phyloP scores from a whole-genome alignment of 768 basidiomycete species.

The Mycena maculata region DNA sequence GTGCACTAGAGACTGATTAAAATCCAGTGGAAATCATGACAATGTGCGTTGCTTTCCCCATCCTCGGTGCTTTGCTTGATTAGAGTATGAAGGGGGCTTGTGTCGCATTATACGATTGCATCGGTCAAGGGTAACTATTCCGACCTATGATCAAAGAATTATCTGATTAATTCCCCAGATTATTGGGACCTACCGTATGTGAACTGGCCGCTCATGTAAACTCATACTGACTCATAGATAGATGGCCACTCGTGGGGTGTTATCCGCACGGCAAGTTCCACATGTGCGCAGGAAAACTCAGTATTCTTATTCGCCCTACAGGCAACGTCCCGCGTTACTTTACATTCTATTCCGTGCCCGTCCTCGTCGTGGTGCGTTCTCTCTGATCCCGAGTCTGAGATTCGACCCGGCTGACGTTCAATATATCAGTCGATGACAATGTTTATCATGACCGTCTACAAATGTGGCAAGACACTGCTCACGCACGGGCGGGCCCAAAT shows the following conservation, averaged over 20 bases:
- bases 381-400: too few species aligned
- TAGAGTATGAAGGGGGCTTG: slow-evolving; percentile 6
- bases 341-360: slow-evolving; percentile 32
- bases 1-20: neutral
- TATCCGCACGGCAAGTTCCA: slow-evolving; percentile 14
- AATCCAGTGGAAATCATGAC: slow-evolving; percentile 29
- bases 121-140: slow-evolving; percentile 12
- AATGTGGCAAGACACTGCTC: slow-evolving; percentile 28
- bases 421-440: slow-evolving; percentile 21
- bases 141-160: neutral
- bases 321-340: slow-evolving; percentile 29
- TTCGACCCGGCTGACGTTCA: too few species aligned
- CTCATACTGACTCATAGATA: neutral
- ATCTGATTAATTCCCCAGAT: neutral
- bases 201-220: neutral
- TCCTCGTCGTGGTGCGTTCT: slow-evolving; percentile 23
- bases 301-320: neutral
- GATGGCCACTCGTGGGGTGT: slow-evolving; percentile 23
- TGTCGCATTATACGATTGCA: slow-evolving; percentile 29
- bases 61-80: neutral
- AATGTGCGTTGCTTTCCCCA: slow-evolving; percentile 8
- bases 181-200: slow-evolving; percentile 24
- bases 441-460: slow-evolving; percentile 30
- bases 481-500: slow-evolving; percentile 21
- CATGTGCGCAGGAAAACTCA: neutral